Evolutionary conservation across 2,329 filamentous ascomycete species (phyloP).

Genomic region (Lecanicillium sp.): DNA sequence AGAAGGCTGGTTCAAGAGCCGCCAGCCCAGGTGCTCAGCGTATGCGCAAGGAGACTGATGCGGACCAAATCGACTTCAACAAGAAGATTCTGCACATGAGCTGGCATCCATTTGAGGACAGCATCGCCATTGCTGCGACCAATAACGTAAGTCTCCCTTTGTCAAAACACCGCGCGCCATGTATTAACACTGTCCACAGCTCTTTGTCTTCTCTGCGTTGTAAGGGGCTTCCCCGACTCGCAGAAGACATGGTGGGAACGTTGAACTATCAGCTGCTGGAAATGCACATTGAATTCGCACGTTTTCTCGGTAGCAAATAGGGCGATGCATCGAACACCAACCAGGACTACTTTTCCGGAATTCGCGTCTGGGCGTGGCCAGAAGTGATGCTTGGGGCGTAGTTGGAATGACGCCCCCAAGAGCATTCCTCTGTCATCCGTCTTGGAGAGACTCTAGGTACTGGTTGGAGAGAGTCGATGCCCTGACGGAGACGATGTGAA

Average conservation of each 20-base stretch:
- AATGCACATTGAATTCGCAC: background rate
- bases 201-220: conserved; percentile 75
- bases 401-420: background rate
- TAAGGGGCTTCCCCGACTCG: conserved; percentile 30
- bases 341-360: too few species aligned
- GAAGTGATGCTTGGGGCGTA: background rate
- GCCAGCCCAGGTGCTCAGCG: conserved; percentile 79
- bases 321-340: background rate
- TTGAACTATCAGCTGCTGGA: conserved; percentile 8
- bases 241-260: background rate
- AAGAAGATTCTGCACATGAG: conserved; percentile 99
- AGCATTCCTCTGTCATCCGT: background rate
- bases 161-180: too few species aligned
- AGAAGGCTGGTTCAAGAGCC: conserved; percentile 84
- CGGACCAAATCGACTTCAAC: conserved; percentile 99
- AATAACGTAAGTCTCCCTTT: conserved; percentile 78
- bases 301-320: background rate
- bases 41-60: conserved; percentile 98
- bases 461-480: background rate
- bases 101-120: conserved; percentile 99
- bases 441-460: background rate
- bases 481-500: background rate
- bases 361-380: too few species aligned
- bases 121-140: conserved; percentile 97
- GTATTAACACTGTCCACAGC: too few species aligned